These are phyloP conservation scores for Calonectria multiphialidica DNA, from an alignment of 2,329 filamentous ascomycete species.

Conservation along the genomic window DNA sequence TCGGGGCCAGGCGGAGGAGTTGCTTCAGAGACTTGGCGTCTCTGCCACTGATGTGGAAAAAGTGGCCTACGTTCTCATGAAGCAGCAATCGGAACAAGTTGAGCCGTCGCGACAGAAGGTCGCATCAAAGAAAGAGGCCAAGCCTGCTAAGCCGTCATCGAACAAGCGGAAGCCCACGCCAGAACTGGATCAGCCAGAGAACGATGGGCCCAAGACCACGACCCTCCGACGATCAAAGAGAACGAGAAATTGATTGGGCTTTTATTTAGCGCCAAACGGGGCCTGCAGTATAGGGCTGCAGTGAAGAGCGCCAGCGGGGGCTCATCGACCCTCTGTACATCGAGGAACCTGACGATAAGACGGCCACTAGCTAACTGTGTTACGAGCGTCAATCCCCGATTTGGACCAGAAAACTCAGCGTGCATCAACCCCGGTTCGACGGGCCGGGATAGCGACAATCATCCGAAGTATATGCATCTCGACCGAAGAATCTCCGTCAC, in stretches of 20 bases:
- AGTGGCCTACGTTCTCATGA: constrained; percentile 78
- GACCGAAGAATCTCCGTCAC: constrained; percentile 41
- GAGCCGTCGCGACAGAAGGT: background rate
- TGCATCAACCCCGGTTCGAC: constrained; percentile 28
- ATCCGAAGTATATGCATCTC: constrained; percentile 39
- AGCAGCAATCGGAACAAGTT: constrained; percentile 39
- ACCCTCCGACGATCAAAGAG: constrained; percentile 42
- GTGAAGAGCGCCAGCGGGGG: background rate
- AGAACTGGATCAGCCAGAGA: constrained; percentile 17
- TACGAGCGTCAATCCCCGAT: constrained; percentile 7
- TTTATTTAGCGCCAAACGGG: background rate
- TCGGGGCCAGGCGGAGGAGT: constrained; percentile 52
- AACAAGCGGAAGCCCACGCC: constrained; percentile 39
- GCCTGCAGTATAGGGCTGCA: background rate
- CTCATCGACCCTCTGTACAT: background rate
- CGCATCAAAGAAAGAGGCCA: constrained; percentile 20
- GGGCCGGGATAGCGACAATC: constrained; percentile 38
- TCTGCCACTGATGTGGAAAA: constrained; percentile 75
- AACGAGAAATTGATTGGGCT: constrained; percentile 28
- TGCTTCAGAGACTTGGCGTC: constrained; percentile 64
- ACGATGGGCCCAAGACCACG: constrained; percentile 30
- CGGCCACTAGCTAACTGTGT: background rate
- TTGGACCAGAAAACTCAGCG: background rate
- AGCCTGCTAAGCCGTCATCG: constrained; percentile 8
- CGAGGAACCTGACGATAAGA: background rate